phyloP scores from a whole-genome alignment of 306 rosid species.

The Vigna unguiculata region DNA sequence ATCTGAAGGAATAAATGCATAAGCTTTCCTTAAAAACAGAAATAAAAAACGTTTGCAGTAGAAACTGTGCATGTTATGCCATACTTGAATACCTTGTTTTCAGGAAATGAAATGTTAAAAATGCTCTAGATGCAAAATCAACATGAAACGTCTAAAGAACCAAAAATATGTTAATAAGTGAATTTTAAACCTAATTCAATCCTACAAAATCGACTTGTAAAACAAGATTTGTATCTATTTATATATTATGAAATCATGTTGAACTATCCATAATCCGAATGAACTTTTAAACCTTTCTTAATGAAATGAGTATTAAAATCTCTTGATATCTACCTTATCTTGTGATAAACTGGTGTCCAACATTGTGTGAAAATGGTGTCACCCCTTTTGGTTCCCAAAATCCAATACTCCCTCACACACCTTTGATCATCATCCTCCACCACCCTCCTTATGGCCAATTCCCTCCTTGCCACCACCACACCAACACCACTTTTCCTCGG shows the following conservation, averaged over 20 bases:
- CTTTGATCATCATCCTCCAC: slow-evolving; percentile 55
- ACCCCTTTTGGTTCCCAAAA: slow-evolving; percentile 64
- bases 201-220: no score
- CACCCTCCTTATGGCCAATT: slow-evolving; percentile 69
- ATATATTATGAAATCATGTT: no score
- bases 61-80: slow-evolving; percentile 8
- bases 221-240: no score
- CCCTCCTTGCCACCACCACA: slow-evolving; percentile 59
- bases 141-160: slow-evolving; percentile 29
- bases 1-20: not conserved
- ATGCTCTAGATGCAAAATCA: slow-evolving; percentile 23
- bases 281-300: not conserved
- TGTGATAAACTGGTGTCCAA: slow-evolving; percentile 67
- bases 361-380: slow-evolving; percentile 82
- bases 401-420: slow-evolving; percentile 59
- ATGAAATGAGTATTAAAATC: not conserved
- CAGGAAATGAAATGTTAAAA: slow-evolving; percentile 24
- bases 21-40: not conserved
- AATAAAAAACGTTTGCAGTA: slow-evolving; percentile 10
- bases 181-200: no score
- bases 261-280: no score
- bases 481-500: slow-evolving; percentile 56
- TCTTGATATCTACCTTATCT: slow-evolving; percentile 58
- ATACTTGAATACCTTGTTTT: not conserved
- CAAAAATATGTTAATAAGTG: no score